Conservation (phyloP, 805 yeast genomes). For the Monosporozyma yasuniensis region DNA sequence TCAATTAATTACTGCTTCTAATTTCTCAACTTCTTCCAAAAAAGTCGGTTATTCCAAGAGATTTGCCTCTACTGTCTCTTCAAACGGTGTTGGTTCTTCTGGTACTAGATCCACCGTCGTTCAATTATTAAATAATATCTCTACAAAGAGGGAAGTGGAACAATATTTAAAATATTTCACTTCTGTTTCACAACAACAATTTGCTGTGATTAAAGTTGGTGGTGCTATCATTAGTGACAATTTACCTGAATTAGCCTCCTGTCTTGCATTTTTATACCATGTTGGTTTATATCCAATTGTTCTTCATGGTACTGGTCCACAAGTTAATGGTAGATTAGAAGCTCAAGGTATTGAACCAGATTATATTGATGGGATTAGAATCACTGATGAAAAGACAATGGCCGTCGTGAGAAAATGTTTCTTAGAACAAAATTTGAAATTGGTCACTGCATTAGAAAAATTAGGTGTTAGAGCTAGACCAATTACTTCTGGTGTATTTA, state of each 20-base stretch:
- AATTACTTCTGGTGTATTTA: conserved; percentile 93
- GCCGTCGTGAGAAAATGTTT: conserved; percentile 91
- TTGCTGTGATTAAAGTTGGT: conserved; percentile 97
- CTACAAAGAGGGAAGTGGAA: conserved; percentile 96
- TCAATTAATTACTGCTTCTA: conserved; percentile 4
- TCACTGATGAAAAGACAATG: conserved; percentile 93
- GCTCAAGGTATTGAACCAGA: conserved; percentile 93
- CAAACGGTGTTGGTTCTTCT: conserved; percentile 22
- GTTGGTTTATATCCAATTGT: conserved; percentile 96
- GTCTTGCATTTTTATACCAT: conserved; percentile 91
- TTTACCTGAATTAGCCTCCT: conserved; percentile 85
- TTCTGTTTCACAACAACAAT: conserved; percentile 91
- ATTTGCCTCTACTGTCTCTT: conserved; percentile 1
- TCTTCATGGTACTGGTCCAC: conserved; percentile 98
- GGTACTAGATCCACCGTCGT: conserved; percentile 88
- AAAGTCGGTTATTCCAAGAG: conserved; percentile 23
- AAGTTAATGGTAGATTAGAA: conserved; percentile 88
- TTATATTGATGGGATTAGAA: conserved; percentile 92
- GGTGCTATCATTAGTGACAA: conserved; percentile 98
- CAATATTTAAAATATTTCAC: conserved; percentile 95
- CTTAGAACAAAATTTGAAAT: conserved; percentile 86
- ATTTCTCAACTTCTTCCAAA: conserved; percentile 7
- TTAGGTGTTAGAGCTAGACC: conserved; percentile 98
- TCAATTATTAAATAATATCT: conserved; percentile 89
- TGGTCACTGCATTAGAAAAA: conserved; percentile 91